Evolutionary conservation across 2,329 filamentous ascomycete species (phyloP).

Genomic region (Pyrenophora seminiperda): DNA sequence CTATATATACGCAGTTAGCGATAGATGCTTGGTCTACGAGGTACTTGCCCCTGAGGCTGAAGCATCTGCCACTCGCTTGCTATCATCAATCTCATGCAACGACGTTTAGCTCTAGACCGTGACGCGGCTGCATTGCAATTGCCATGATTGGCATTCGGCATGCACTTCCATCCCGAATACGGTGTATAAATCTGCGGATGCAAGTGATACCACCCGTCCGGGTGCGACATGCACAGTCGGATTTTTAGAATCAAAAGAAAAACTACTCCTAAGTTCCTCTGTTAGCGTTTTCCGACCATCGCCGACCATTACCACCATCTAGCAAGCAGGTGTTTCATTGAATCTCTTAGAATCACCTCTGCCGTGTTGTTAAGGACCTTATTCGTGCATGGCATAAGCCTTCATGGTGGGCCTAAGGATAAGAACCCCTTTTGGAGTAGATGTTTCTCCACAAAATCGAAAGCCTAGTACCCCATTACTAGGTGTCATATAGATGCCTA

Average conservation of each 20-base stretch:
- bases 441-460: background rate
- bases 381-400: slow-evolving; percentile 3
- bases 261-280: background rate
- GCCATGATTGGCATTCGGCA: background rate
- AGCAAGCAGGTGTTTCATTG: no score
- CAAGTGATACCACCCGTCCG: background rate
- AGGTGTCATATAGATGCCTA: background rate
- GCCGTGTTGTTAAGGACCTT: background rate
- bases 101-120: slow-evolving; percentile 7
- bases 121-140: slow-evolving; percentile 9
- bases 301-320: no score
- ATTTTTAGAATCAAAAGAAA: background rate
- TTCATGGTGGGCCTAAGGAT: background rate
- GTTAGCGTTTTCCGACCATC: no score
- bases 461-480: background rate
- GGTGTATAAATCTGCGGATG: slow-evolving; percentile 1
- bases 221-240: background rate
- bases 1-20: slow-evolving; percentile 19
- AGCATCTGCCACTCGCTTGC: slow-evolving; percentile 11
- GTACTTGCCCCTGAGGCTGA: slow-evolving; percentile 19
- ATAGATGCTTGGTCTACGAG: background rate
- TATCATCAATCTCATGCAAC: slow-evolving; percentile 1
- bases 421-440: background rate
- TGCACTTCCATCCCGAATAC: slow-evolving; percentile 1
- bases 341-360: no score